Conservation (phyloP, 2,329 filamentous ascomycete species). For the Alternaria burnsii region DNA sequence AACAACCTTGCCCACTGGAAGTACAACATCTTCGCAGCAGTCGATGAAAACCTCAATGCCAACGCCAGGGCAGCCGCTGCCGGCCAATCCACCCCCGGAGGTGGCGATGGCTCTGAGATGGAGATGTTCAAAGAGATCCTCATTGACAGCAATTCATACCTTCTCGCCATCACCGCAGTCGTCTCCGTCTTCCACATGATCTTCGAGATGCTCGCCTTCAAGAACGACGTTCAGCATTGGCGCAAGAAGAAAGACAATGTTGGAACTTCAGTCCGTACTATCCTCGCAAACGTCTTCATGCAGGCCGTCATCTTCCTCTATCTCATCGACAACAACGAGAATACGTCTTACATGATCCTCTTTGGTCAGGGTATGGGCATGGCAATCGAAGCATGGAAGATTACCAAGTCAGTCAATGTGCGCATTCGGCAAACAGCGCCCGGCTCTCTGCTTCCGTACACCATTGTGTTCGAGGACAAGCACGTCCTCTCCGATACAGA, state of each 20-base stretch:
- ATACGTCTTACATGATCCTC: conserved; percentile 99
- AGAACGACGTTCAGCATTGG: conserved; percentile 96
- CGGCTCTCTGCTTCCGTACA: conserved; percentile 78
- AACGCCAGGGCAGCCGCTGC: conserved; percentile 78
- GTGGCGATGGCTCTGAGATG: conserved; percentile 90
- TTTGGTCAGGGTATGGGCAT: conserved; percentile 90
- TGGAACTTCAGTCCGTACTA: conserved; percentile 93
- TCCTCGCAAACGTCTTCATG: conserved; percentile 98
- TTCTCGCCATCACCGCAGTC: conserved; percentile 82
- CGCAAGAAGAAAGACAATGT: conserved; percentile 99
- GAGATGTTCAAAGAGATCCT: conserved; percentile 98
- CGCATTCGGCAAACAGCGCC: conserved; percentile 74
- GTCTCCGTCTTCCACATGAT: conserved; percentile 92
- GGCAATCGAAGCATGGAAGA: conserved; percentile 85
- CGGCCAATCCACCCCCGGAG: conserved; percentile 74
- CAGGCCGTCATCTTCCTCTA: conserved; percentile 95
- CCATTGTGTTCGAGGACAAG: conserved; percentile 91
- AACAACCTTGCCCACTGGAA: conserved; percentile 87
- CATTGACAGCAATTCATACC: conserved; percentile 90
- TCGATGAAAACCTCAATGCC: conserved; percentile 89
- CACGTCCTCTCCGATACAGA: conserved; percentile 94
- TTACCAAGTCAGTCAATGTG: conserved; percentile 94
- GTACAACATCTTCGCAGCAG: conserved; percentile 81
- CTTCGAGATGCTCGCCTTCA: conserved; percentile 95
- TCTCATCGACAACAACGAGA: conserved; percentile 94